phyloP scores from a whole-genome alignment of 148 eudicot species.

The Dianthus caryophyllus region DNA sequence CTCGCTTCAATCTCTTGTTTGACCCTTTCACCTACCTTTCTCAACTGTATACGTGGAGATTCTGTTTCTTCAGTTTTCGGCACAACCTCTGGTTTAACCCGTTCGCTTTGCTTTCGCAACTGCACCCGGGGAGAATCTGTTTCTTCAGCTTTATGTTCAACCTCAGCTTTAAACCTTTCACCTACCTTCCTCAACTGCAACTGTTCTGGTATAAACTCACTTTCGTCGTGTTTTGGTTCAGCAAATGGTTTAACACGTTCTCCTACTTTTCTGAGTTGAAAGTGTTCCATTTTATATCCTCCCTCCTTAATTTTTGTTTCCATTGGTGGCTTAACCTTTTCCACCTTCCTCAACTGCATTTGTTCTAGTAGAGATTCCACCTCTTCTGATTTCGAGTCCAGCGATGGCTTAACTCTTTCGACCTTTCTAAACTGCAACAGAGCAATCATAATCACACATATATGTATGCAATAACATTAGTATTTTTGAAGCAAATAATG shows the following conservation, averaged over 20 bases:
- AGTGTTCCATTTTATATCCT: constrained; percentile 47
- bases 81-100: constrained; percentile 42
- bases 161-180: constrained; percentile 37
- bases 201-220: constrained; percentile 30
- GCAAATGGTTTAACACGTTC: constrained; percentile 40
- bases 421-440: constrained; percentile 53
- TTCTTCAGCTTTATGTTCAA: constrained; percentile 51
- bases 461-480: background rate
- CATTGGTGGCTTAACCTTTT: constrained; percentile 39
- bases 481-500: background rate
- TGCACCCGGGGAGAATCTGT: constrained; percentile 54
- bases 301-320: constrained; percentile 51
- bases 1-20: constrained; percentile 39
- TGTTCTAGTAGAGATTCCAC: constrained; percentile 57
- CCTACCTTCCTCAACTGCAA: constrained; percentile 47
- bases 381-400: constrained; percentile 48
- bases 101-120: constrained; percentile 62
- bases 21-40: constrained; percentile 54
- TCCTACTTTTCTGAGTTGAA: constrained; percentile 52
- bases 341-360: constrained; percentile 52
- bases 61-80: constrained; percentile 32
- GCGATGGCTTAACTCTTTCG: constrained; percentile 46
- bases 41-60: constrained; percentile 22
- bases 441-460: background rate
- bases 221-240: constrained; percentile 32